Conservation (phyloP, 768 basidiomycete species). For the Tricholoma terreum region DNA sequence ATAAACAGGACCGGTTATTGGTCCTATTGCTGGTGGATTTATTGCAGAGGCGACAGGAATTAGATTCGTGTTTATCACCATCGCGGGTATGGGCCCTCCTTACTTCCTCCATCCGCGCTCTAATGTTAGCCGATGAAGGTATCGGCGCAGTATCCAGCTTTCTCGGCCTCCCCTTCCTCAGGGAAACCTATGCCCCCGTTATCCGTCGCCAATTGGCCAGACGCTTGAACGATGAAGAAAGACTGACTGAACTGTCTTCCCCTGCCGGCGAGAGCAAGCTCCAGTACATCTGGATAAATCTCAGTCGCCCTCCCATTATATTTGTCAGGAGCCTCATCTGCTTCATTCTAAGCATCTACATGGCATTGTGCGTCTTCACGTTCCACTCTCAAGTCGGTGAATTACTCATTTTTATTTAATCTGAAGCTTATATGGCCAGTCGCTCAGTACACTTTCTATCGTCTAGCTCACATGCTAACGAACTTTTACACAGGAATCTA, state of each 20-base stretch:
- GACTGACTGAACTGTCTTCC: conserved; percentile 29
- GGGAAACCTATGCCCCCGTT: conserved; percentile 75
- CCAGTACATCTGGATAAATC: conserved; percentile 55
- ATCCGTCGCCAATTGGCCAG: conserved; percentile 49
- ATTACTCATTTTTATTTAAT: not conserved
- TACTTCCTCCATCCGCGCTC: not conserved
- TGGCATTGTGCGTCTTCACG: conserved; percentile 56
- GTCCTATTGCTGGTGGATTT: conserved; percentile 66
- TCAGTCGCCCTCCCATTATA: conserved; percentile 57
- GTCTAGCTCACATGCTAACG: not conserved
- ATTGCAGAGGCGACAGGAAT: conserved; percentile 56
- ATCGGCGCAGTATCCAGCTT: conserved; percentile 41
- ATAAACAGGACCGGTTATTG: conserved; percentile 48
- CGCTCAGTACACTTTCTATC: not conserved
- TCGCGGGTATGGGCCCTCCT: conserved; percentile 30
- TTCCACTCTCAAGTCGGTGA: not conserved
- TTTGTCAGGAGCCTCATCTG: conserved; percentile 63
- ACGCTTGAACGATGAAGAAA: conserved; percentile 43
- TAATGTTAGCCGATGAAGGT: conserved; percentile 18
- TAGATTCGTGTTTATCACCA: conserved; percentile 57
- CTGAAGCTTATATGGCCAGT: conserved; percentile 51
- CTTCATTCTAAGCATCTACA: conserved; percentile 67
- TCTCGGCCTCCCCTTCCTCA: conserved; percentile 58
- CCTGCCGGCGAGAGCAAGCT: conserved; percentile 30
- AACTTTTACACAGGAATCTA: conserved; percentile 43